Evolutionary conservation across 73 alveolate species (phyloP).

Genomic region (Loxodes magnus): DNA sequence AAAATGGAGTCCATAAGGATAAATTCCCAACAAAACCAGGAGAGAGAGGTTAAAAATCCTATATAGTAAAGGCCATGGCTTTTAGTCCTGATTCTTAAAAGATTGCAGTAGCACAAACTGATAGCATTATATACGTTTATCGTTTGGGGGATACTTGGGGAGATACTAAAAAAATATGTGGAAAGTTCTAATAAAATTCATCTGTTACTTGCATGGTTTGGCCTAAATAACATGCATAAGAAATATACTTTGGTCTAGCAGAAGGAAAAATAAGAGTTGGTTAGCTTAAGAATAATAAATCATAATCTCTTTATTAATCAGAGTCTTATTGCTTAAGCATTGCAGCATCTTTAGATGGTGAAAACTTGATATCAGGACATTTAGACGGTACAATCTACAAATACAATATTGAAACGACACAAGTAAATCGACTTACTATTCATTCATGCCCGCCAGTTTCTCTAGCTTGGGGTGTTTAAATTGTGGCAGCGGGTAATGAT

Average conservation of each 20-base stretch:
- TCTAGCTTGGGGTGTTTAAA: constrained; percentile 94
- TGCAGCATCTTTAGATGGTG: constrained; percentile 92
- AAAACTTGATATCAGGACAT: constrained; percentile 94
- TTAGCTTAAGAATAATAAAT: constrained; percentile 82
- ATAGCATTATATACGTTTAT: constrained; percentile 96
- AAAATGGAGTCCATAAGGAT: constrained; percentile 92
- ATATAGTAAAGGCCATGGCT: constrained; percentile 93
- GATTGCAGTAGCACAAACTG: constrained; percentile 99
- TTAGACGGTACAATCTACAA: constrained; percentile 94
- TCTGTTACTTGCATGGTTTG: constrained; percentile 97
- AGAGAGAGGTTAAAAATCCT: constrained; percentile 77
- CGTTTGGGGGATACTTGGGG: constrained; percentile 97
- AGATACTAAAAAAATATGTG: constrained; percentile 98
- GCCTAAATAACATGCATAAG: constrained; percentile 90
- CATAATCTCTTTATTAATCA: constrained; percentile 45
- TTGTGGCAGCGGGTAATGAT: constrained; percentile 97
- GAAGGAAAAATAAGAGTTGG: constrained; percentile 99
- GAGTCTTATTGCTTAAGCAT: constrained; percentile 85
- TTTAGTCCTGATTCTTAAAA: constrained; percentile 97
- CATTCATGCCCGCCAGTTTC: constrained; percentile 92
- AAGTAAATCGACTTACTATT: constrained; percentile 43
- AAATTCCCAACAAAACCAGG: constrained; percentile 81
- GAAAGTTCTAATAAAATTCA: constrained; percentile 94
- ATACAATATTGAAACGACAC: constrained; percentile 79
- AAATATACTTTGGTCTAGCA: constrained; percentile 96